A percentile compares a stretch with the other conserved stretches of the same genome.
phyloP scores from a whole-genome alignment of 805 yeast species.

The Metschnikowia drakensbergensis region DNA sequence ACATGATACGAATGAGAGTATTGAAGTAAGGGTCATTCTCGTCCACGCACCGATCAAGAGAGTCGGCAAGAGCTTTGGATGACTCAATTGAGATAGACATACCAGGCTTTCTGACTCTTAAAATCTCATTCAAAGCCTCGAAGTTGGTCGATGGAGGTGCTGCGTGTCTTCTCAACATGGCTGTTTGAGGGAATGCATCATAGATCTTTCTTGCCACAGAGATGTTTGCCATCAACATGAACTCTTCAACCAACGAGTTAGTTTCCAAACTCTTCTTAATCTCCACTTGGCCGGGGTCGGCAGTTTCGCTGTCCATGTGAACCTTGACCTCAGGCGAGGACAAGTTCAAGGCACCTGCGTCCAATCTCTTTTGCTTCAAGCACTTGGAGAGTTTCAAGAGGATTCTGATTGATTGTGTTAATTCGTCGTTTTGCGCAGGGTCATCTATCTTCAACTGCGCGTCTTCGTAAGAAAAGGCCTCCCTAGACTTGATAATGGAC shows the following conservation, averaged over 20 bases:
- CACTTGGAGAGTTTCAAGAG: slow-evolving; percentile 75
- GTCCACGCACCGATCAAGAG: slow-evolving; percentile 84
- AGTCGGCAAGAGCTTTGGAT: slow-evolving; percentile 88
- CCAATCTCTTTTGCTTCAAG: slow-evolving; percentile 78
- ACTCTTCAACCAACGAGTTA: slow-evolving; percentile 94
- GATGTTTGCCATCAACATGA: slow-evolving; percentile 95
- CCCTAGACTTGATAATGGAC: slow-evolving; percentile 84
- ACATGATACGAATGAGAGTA: slow-evolving; percentile 90
- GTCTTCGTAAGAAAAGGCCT: slow-evolving; percentile 90
- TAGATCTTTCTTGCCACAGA: slow-evolving; percentile 91
- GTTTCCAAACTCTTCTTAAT: slow-evolving; percentile 84
- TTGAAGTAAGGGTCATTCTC: slow-evolving; percentile 85
- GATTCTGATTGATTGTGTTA: slow-evolving; percentile 86
- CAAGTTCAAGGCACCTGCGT: slow-evolving; percentile 92
- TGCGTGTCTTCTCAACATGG: slow-evolving; percentile 96
- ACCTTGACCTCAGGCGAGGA: slow-evolving; percentile 99
- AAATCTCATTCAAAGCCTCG: slow-evolving; percentile 84
- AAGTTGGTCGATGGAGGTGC: slow-evolving; percentile 96
- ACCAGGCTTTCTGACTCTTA: slow-evolving; percentile 68
- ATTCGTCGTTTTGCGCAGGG: slow-evolving; percentile 64
- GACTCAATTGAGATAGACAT: slow-evolving; percentile 75
- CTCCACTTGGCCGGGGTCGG: slow-evolving; percentile 95
- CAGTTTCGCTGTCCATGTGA: slow-evolving; percentile 93
- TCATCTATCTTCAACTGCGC: slow-evolving; percentile 94
- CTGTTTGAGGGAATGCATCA: slow-evolving; percentile 94